phyloP scores from a whole-genome alignment of 192 early-diverging fungal genomes.

The Entomortierella parvispora region DNA sequence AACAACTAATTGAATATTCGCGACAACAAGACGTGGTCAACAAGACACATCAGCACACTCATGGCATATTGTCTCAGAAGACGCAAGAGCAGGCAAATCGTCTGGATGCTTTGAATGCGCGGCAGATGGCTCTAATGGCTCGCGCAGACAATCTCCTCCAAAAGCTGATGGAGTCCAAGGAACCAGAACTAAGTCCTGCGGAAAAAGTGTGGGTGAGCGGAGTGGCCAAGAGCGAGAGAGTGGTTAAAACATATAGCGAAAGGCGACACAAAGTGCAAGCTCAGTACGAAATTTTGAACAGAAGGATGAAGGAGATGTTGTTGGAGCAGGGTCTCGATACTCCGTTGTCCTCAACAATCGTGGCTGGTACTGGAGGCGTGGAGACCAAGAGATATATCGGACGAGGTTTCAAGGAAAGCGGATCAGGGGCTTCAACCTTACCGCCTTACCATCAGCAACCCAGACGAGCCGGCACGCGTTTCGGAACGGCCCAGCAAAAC shows the following conservation, averaged over 20 bases:
- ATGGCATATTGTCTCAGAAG: slow-evolving; percentile 46
- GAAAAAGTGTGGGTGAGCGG: slow-evolving; percentile 65
- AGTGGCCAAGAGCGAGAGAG: slow-evolving; percentile 30
- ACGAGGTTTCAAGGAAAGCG: too few relatives aligned
- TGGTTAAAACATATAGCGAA: slow-evolving; percentile 22
- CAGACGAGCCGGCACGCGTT: slow-evolving; percentile 3
- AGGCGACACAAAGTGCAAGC: slow-evolving; percentile 24
- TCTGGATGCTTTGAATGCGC: slow-evolving; percentile 54
- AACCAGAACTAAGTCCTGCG: slow-evolving; percentile 67
- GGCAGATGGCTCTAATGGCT: slow-evolving; percentile 53
- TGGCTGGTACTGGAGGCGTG: background rate
- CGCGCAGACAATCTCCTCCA: slow-evolving; percentile 70
- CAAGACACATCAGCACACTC: slow-evolving; percentile 55
- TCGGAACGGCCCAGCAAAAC: slow-evolving; percentile 28
- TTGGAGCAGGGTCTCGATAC: background rate
- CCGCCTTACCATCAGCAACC: background rate
- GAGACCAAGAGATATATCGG: background rate
- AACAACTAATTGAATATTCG: slow-evolving; percentile 35
- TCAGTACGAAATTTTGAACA: slow-evolving; percentile 32
- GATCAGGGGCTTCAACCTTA: background rate
- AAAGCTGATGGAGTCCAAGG: slow-evolving; percentile 66
- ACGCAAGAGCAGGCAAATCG: slow-evolving; percentile 54
- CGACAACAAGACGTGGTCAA: slow-evolving; percentile 58
- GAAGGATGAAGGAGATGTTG: slow-evolving; percentile 25
- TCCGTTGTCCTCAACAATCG: background rate